Conservation (phyloP, 2,329 filamentous ascomycete species). For the Epichloe aotearoae region DNA sequence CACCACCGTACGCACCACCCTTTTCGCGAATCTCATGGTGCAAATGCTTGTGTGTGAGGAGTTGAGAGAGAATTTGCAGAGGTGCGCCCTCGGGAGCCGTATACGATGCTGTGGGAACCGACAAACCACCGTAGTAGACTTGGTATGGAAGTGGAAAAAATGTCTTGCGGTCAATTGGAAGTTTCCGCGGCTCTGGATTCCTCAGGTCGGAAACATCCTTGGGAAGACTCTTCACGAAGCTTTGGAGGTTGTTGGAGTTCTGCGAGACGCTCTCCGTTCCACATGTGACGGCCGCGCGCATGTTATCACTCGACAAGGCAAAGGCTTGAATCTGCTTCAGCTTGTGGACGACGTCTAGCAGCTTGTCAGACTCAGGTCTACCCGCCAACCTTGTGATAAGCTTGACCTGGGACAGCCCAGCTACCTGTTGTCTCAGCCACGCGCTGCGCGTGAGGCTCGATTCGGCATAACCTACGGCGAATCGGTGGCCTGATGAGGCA, state of each 20-base stretch:
- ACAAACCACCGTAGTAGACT: constrained; percentile 83
- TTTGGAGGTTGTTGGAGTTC: constrained; percentile 59
- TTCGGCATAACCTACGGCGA: constrained; percentile 72
- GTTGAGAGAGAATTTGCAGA: constrained; percentile 76
- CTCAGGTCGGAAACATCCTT: constrained; percentile 26
- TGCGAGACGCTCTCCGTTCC: constrained; percentile 54
- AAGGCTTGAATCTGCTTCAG: constrained; percentile 75
- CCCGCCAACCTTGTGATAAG: constrained; percentile 68
- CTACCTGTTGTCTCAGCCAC: constrained; percentile 69
- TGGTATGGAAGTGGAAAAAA: constrained; percentile 95
- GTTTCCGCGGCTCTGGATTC: constrained; percentile 16
- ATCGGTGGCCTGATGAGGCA: constrained; percentile 79
- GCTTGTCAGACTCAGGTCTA: constrained; percentile 52
- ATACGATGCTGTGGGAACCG: constrained; percentile 75
- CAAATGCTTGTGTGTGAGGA: constrained; percentile 90
- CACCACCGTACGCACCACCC: constrained; percentile 89
- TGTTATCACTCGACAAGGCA: constrained; percentile 53
- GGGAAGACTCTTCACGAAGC: constrained; percentile 44
- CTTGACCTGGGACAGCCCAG: constrained; percentile 81
- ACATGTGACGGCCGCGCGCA: constrained; percentile 79
- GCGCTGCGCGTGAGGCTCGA: constrained; percentile 62
- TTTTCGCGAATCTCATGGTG: constrained; percentile 98
- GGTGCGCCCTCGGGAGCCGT: constrained; percentile 60
- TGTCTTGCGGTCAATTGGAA: constrained; percentile 49
- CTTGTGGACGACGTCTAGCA: constrained; percentile 66